Evolutionary conservation across 192 early-diverging fungal genomes (phyloP), one percentile per base, ranked within the genome.

Genomic region (Linnemannia exigua): DNA sequence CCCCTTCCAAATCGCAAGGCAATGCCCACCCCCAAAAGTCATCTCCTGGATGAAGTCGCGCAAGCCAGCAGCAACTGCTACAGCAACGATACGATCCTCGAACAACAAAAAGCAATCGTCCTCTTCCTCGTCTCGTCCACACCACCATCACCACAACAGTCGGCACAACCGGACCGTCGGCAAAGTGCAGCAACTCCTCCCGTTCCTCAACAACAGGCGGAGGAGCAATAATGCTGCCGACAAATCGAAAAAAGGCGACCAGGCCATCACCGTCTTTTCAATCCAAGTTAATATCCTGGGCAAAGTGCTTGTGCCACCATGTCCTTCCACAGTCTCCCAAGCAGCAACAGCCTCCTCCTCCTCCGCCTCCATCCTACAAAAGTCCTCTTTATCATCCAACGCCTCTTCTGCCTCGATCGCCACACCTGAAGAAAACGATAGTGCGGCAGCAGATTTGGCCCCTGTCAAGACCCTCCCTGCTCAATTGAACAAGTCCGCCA

Each of bases 31-130:
- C 0, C 84, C 84, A 7, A 79, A 78, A 31, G 74, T 86, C 46
- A 80, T 86, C 31, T 86, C 84, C 35, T 86, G 84, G 84, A 86
- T 86, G 84, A 86, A 77, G 28, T 75, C 74, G 3, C 48, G 67
- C 19, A 70, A 76, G 28, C 31, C 72, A 31, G 72, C 44, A 72
- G 48, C 72, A 74, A 50, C 41, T 20, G 41, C 28, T 8, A 33
- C 72, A 16, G 58, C 58, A 63, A 31, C 58, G 58, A 31, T 63
- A 63, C 58, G 28, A n/a, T 33, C 48, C 2, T 50, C 48, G 15
- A 17, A n/a, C 12, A 63, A 63, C 25, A 63, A 31, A 31, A n/a
- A 74, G 50, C n/a, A 35, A 28, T 73, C 70, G 20, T 3, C 71
- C 22, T n/a, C n/a, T n/a, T n/a, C n/a, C n/a, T n/a, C 41, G 9